Evolutionary conservation across 805 yeast genomes (phyloP), one percentile per base, ranked within the genome.

Genomic region (Ogataea saltuana): DNA sequence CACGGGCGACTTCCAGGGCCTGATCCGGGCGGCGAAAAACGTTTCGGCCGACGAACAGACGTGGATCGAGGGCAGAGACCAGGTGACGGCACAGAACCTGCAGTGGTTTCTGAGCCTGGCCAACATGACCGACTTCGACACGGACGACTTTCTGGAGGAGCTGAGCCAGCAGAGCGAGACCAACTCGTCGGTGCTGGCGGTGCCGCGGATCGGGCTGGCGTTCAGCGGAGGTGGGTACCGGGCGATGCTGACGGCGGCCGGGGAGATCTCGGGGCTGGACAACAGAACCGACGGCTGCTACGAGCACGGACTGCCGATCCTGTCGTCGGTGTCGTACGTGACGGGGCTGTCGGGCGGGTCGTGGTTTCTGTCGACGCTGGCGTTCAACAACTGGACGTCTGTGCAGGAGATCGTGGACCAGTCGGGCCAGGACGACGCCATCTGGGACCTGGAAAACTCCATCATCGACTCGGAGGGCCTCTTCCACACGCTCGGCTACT

Each of bases 181-280:
- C 2, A 65, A 71, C 53, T 55, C 64, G 28, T 57, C 78, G 6
- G 68, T 76, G 44, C 31, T 44, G 16, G 43, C 51, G 2, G 53
- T 55, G 15, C 67, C 67, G 13, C 69, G 72, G 37, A 68, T 84
- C 32, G 89, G 80, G 3, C 51, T 76, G 21, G 82, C 88, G 6
- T 80, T 82, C 52, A 74, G 87, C 12, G 96, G 96, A 33, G 96
- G 97, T 59, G 96, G 96, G 3, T 88, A 86, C 63, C 75, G 97
- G 48, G 95, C 96, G 25, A 86, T 88, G 88, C 66, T 88, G 33
- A 67, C 74, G 44, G 96, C 95, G 2, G 96, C 95, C 11, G 96
- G 96, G 26, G 80, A 81, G 60, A 65, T 88, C 16, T 70, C 90
- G 1, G 96, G 91, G 1, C 65, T 86, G 46, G 97, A 88, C 61